These are phyloP conservation scores for Gastrolobium villosum DNA, from an alignment of 306 rosid genomes.

Conservation along the genomic window DNA sequence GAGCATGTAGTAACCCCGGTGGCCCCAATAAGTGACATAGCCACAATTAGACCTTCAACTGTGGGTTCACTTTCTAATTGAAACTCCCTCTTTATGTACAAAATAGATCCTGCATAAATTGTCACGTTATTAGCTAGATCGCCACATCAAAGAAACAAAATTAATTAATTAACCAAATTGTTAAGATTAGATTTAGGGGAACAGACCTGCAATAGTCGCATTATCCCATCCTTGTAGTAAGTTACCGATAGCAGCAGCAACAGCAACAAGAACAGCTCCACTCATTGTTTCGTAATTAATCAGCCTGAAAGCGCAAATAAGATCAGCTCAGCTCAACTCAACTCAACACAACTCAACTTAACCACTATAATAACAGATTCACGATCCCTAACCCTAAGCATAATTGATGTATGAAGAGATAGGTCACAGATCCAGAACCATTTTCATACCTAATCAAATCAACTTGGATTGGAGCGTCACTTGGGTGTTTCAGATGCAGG, in stretches of 20 bases:
- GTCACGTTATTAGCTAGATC: slow-evolving; percentile 21
- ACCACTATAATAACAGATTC: background rate
- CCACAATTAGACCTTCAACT: slow-evolving; percentile 90
- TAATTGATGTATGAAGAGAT: slow-evolving; percentile 1
- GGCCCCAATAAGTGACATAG: slow-evolving; percentile 95
- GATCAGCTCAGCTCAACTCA: background rate
- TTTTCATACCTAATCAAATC: slow-evolving; percentile 32
- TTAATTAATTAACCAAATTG: background rate
- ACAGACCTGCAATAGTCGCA: slow-evolving; percentile 84
- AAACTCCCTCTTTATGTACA: slow-evolving; percentile 90
- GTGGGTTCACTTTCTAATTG: slow-evolving; percentile 78
- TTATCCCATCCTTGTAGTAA: slow-evolving; percentile 95
- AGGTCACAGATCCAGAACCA: slow-evolving; percentile 32
- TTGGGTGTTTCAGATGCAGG: slow-evolving; percentile 32
- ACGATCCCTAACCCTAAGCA: slow-evolving; percentile 17
- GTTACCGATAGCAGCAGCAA: slow-evolving; percentile 89
- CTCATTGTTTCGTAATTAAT: slow-evolving; percentile 60
- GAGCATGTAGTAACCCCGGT: slow-evolving; percentile 88
- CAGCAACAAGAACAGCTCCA: slow-evolving; percentile 79
- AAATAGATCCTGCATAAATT: slow-evolving; percentile 68
- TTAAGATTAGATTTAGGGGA: background rate
- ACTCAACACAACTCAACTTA: no score
- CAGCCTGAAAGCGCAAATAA: slow-evolving; percentile 42
- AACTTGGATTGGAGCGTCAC: slow-evolving; percentile 41
- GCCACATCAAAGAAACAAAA: background rate